Evolutionary conservation across 257 asterid species (phyloP), one percentile per base, ranked within the genome.

Genomic region (Gynochthodes officinalis): DNA sequence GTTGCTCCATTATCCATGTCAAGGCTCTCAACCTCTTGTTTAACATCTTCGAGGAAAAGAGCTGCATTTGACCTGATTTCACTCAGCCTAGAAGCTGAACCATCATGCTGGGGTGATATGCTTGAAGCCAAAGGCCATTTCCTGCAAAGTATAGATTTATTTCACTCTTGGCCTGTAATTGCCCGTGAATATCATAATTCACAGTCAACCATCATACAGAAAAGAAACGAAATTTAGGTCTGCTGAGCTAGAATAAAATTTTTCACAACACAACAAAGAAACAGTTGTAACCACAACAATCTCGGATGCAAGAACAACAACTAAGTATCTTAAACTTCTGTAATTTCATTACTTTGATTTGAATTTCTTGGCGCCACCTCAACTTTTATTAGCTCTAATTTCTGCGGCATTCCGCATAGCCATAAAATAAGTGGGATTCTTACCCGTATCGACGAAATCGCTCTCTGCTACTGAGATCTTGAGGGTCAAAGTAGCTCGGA

Each of bases 401-500:
- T 42, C 48, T 42, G 10, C 48, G 48, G 48, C 48, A 42, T 2
- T 7, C 48, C 48, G 10, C 48, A 42, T 42, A 4, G 59, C 6
- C 23, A 2, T 9, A 49, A 32, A 33, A 21, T 2, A 19, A 1
- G 21, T 11, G 43, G 52, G 2, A 3, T 14, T 3, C 62, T 18
- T 88, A 93, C 97, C 99, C 90, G 85, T 88, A 95, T 79, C 99
- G 91, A 64, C 99, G 97, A 75, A 82, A 95, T 15, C 90, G 89
- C 88, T 92, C 97, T 72, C 99, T 82, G 52, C 78, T 83, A 75
- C 86, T 86, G 76, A 88, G 81, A 84, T 91, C 87, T 74, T 90
- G 86, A 1, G 99, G 99, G 82, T 92, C 88, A 48, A 80, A 82
- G 76, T 84, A 78, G 82, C 84, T 83, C 25, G 93, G 93, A 72